These are phyloP conservation scores for Beauveria varroae DNA, from an alignment of 2,329 filamentous ascomycete species.

Conservation along the genomic window DNA sequence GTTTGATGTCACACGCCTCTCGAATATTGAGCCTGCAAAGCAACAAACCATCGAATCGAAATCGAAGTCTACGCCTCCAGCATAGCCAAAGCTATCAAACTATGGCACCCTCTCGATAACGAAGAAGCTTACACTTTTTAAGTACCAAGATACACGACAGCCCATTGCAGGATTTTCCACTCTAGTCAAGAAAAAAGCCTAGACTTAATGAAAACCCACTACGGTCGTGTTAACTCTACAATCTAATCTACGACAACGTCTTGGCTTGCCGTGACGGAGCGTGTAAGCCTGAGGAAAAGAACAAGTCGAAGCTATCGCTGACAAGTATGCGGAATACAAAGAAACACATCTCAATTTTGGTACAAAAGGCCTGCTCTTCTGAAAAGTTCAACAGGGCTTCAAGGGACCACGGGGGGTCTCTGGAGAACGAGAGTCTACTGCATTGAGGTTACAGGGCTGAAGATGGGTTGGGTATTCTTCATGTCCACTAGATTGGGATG, in stretches of 20 bases:
- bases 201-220: background rate
- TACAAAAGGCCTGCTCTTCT: background rate
- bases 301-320: background rate
- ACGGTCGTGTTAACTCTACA: background rate
- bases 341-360: no score
- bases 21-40: background rate
- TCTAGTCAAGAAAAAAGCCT: background rate
- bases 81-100: background rate
- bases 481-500: background rate
- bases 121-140: background rate
- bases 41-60: background rate
- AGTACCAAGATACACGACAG: background rate
- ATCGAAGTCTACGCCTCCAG: background rate
- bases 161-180: background rate
- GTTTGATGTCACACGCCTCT: background rate
- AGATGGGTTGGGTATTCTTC: background rate
- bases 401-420: background rate
- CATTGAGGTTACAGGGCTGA: background rate
- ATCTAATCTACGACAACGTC: background rate
- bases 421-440: background rate
- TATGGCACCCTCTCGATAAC: conserved; percentile 3
- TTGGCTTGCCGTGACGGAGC: background rate
- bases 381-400: background rate
- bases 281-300: background rate
- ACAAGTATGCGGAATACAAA: background rate